Base-by-base conservation (phyloP, 75 land plant genomes). In the Cryptomeria japonica region DNA sequence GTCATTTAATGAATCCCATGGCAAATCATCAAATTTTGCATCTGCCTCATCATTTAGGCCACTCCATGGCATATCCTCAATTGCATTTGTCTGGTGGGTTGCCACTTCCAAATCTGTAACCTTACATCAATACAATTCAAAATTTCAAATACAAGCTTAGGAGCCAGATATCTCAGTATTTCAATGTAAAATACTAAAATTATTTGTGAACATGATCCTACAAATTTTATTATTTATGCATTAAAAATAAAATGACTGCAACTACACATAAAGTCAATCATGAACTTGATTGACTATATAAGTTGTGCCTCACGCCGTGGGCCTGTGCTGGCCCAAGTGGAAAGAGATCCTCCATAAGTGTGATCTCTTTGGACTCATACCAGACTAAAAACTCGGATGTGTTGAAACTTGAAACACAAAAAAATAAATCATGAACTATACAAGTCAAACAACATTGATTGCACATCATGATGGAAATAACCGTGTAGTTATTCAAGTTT, bases 1-100 rank as follows among this genome's bases (percentile, higher is more conserved):
- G 32, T 86, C 75, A 73, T 87, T 89, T 11, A 76, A 42, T 34
- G 83, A 42, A 38, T 90, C 89, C 89, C 41, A 80, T 72, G 85
- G 87, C 84, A 72, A 84, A 56, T 86, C 87, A 85, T 58, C 77
- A 34, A 75, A 32, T 75, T 75, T 75, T 34, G 1, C 28, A 85
- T 58, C 31, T 39, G 86, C 89, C 73, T 86, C 87, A 34, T 90
- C 82, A 73, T 73, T 80, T 19, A 47, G 42, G 42, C 2, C 53
- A 28, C 4, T 28, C 41, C 34, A 82, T 82, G 84, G n/a, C 51
- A 82, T 46, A 82, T 82, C 14, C 46, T 82, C 47, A 44, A 14
- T 46, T 82, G 5, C 84, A 82, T 82, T 82, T 25, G 49, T 13
- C 34, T 82, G 49, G 32, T 44, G 14, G 32, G 53, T 82, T 46